Percentiles rank a stretch among this genome's conserved stretches.
Evolutionary conservation across 352 stramenopile species (phyloP).

Genomic region (Phytophthora pistaciae): DNA sequence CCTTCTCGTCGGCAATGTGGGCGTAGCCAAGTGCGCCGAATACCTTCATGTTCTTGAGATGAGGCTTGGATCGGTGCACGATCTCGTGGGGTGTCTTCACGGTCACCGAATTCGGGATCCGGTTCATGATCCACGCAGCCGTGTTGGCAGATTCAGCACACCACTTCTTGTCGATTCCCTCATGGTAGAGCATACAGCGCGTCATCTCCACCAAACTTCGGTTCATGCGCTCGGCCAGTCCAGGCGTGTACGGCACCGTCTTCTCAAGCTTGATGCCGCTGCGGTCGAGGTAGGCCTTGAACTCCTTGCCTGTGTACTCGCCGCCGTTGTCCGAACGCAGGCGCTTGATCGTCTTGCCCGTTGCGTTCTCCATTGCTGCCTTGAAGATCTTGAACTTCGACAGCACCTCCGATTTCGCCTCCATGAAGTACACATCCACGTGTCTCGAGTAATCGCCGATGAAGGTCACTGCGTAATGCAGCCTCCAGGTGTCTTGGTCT

Average conservation of each 20-base stretch:
- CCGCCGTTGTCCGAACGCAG: not conserved
- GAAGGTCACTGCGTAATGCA: slow-evolving; percentile 14
- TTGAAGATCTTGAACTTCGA: slow-evolving; percentile 1
- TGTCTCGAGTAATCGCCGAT: slow-evolving; percentile 30
- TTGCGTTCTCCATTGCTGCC: slow-evolving; percentile 3
- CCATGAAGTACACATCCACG: slow-evolving; percentile 26
- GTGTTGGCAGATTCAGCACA: not conserved
- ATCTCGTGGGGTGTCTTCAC: too few species aligned
- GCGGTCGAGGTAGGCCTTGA: not conserved
- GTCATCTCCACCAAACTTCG: slow-evolving; percentile 22
- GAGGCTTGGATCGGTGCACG: too few species aligned
- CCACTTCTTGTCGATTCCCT: slow-evolving; percentile 1
- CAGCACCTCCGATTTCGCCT: not conserved
- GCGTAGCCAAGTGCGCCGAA: too few species aligned
- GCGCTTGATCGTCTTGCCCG: slow-evolving; percentile 6
- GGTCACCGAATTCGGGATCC: not conserved
- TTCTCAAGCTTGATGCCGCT: not conserved
- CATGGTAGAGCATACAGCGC: slow-evolving; percentile 20
- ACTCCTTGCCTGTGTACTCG: not conserved
- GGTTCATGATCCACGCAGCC: slow-evolving; percentile 1
- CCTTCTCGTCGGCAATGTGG: too few species aligned
- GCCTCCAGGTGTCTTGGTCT: slow-evolving; percentile 13
- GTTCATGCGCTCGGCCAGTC: slow-evolving; percentile 32
- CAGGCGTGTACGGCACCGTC: slow-evolving; percentile 27
- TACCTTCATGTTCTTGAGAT: too few species aligned